A percentile compares a stretch with the other conserved stretches of the same genome.
These are phyloP conservation scores for Rhodomyrtus psidioides DNA, from an alignment of 441 rosid species.

Conservation along the genomic window DNA sequence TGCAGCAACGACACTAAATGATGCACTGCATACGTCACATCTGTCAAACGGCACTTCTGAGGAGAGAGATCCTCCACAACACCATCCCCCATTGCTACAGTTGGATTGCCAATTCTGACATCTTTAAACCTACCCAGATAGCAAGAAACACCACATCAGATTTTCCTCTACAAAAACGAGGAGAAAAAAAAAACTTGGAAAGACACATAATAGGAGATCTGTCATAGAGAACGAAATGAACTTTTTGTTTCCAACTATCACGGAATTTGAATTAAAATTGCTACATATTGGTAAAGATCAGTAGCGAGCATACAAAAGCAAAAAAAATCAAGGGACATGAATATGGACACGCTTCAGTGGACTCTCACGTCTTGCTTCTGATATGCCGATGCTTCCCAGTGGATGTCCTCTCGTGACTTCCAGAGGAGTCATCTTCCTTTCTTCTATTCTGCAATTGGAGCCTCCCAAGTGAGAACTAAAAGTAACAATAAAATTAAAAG, in stretches of 20 bases:
- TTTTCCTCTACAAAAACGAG: background rate
- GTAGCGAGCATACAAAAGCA: background rate
- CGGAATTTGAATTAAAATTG: background rate
- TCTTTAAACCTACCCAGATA: conserved; percentile 51
- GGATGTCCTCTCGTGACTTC: no score
- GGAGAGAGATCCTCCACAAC: conserved; percentile 41
- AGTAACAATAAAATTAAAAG: no score
- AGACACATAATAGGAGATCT: background rate
- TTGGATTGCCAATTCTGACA: conserved; percentile 66
- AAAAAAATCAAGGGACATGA: no score
- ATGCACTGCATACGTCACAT: conserved; percentile 48
- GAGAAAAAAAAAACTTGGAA: background rate
- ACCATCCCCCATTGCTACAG: conserved; percentile 19
- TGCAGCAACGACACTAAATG: background rate
- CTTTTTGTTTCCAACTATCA: background rate
- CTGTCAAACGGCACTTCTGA: conserved; percentile 81
- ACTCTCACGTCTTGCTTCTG: no score
- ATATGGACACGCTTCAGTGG: no score
- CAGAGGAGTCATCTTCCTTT: no score
- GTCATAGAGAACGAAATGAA: background rate
- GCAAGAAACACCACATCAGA: background rate
- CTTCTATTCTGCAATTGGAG: no score
- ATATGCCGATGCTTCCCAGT: no score
- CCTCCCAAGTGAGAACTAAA: no score
- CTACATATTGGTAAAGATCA: background rate